phyloP scores from a whole-genome alignment of 345 rosid species.

The Noccaea bulbosa region DNA sequence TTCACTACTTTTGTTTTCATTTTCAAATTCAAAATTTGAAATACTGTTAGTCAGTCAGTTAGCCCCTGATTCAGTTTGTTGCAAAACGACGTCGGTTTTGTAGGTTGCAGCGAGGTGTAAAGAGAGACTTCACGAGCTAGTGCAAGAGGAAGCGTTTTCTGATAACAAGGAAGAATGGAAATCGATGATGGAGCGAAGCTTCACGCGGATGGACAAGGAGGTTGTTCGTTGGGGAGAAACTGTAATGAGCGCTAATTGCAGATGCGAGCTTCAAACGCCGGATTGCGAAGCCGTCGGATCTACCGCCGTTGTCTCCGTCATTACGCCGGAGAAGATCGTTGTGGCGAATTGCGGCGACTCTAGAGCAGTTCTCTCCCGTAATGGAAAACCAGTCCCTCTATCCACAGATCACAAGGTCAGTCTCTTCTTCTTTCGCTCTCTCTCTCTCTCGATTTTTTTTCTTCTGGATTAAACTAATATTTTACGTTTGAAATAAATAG shows the following conservation, averaged over 20 bases:
- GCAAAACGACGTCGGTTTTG: background rate
- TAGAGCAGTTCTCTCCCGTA: constrained; percentile 83
- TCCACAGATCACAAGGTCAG: constrained; percentile 87
- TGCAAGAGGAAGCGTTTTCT: constrained; percentile 51
- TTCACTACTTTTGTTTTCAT: background rate
- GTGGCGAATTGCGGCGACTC: constrained; percentile 97
- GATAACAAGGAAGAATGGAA: constrained; percentile 55
- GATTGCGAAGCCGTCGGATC: constrained; percentile 88
- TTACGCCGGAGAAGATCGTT: constrained; percentile 66
- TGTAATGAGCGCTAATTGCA: constrained; percentile 44
- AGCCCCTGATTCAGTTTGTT: background rate
- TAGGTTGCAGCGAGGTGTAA: constrained; percentile 68
- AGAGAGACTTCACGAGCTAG: constrained; percentile 66
- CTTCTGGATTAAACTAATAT: background rate
- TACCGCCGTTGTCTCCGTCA: constrained; percentile 77
- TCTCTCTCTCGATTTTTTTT: background rate
- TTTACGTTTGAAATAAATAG: constrained; percentile 41
- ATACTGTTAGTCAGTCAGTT: too few relatives aligned
- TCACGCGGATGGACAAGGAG: constrained; percentile 66
- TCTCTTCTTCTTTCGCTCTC: background rate
- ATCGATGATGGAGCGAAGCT: constrained; percentile 63
- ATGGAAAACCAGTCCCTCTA: constrained; percentile 70
- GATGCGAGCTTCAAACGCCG: constrained; percentile 73
- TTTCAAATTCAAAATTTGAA: background rate
- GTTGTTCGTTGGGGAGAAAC: constrained; percentile 43